These are phyloP conservation scores for Calamus simplicifolius DNA, from an alignment of 176 grass and related monocot genomes.

Conservation along the genomic window DNA sequence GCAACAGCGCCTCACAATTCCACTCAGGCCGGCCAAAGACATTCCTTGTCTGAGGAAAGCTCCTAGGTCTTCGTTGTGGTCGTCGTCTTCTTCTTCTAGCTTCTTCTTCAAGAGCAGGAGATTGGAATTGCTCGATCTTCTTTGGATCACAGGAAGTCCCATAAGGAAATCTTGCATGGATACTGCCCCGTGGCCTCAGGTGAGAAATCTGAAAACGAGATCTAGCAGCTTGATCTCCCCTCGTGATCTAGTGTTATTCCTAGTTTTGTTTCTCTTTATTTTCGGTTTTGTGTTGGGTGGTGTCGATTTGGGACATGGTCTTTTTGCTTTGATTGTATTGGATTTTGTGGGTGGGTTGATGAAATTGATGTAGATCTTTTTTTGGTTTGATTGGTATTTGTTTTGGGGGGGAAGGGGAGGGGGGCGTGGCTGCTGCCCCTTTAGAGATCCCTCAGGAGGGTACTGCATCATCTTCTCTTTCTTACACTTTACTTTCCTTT, in stretches of 20 bases:
- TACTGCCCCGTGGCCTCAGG: conserved; percentile 77
- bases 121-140: neutral
- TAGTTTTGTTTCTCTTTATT: neutral
- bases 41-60: conserved; percentile 15
- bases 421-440: neutral
- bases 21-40: conserved; percentile 35
- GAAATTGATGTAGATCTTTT: neutral
- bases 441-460: conserved; percentile 38
- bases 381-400: neutral
- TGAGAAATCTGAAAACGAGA: conserved; percentile 29
- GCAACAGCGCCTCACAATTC: conserved; percentile 30
- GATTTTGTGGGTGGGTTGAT: neutral
- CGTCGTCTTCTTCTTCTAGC: neutral
- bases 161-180: conserved; percentile 42
- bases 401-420: neutral
- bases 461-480: conserved; percentile 35
- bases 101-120: no score
- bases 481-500: conserved; percentile 28
- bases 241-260: neutral
- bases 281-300: neutral
- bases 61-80: neutral
- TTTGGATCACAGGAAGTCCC: neutral
- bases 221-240: conserved; percentile 8
- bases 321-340: neutral
- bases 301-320: neutral